Base-by-base conservation (phyloP, 106 monocot species). In the Chionographis japonica region DNA sequence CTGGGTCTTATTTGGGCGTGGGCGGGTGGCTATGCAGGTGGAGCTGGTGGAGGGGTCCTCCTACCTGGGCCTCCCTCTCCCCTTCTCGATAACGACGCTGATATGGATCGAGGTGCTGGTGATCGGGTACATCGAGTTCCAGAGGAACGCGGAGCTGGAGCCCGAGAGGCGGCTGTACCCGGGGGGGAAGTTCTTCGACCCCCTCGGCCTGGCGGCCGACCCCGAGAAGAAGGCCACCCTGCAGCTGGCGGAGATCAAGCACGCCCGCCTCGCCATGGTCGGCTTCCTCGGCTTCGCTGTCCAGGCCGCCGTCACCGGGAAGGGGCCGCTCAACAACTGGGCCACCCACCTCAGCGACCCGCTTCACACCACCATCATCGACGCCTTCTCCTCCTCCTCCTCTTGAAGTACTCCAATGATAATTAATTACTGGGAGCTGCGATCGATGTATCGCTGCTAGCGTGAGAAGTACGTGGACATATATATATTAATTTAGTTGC, bases 81-180 rank as follows among this genome's bases (percentile, higher is more conserved):
- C 95, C 2, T 95, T 95, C 90, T 91, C 91, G 10, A 79, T 95
- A 3, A 75, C 84, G 42, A 72, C 95, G n/a, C 37, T 95, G 71
- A 91, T 95, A 53, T 81, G 76, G 91, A 88, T 95, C 63, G 95
- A 95, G 81, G 85, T 91, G 39, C 62, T 95, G 50, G 70, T 95
- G 50, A 91, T 95, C 79, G 95, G 95, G 51, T 95, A 95, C 95
- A 95, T 95, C 67, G 95, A 95, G 84, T 95, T 95, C 85, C 95
- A 95, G 77, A 83, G 95, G 58, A 95, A 91, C 56, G 85, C 91
- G 0, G 95, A 95, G 88, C 79, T 95, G 0, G 95, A 95, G 83
- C 84, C 95, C 0, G 91, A 91, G 60, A 95, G 80, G 86, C 81
- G 95, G 68, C 63, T 95, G 52, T 95, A 95, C 81, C 95, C 95